Base-by-base conservation (phyloP, 768 basidiomycete genomes). In the Russula compacta region DNA sequence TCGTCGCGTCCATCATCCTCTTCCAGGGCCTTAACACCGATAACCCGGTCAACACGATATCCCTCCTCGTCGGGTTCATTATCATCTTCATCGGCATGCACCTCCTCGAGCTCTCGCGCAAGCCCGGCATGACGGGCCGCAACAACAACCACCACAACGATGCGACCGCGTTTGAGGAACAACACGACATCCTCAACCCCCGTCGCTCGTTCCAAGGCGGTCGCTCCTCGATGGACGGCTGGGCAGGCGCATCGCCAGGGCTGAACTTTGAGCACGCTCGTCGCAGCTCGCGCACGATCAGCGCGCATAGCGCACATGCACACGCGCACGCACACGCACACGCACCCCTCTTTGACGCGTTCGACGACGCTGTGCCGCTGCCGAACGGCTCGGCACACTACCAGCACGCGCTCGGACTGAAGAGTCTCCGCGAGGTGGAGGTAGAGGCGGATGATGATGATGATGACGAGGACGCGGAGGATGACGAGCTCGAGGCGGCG, bases 51-150 rank as follows among this genome's bases (percentile, higher is more conserved):
- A 90, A 92, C 71, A 92, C 91, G 36, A 68, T 95, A 35, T 95
- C 93, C 2, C 84, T 99, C 35, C 76, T 98, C 59, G 82, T 84
- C 53, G 97, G 97, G 47, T 95, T 98, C 73, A 76, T 87, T 67
- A 84, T 92, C 68, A 99, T 92, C 54, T 98, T 97, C 77, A 81
- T 97, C 64, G 97, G 97, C 39, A 97, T 99, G n/a, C 91, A 97
- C 73, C 81, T 97, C 43, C 83, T 97, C 68, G 91, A 92, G 72
- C 70, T 90, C 64, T 91, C 91, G 3, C 85, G 89, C 24, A 74
- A 75, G 54, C 74, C 83, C 0, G 79, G 83, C 29, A 71, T 74
- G 14, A 73, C 75, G 36, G 74, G 72, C 39, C 83, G 83, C 69
- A 75, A 80, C 12, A 29, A 29, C 24, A 3, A 29, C 24, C 24